A percentile compares a stretch with the other conserved stretches of the same genome.
These are phyloP conservation scores for Podospora fimiseda DNA, from an alignment of 495 filamentous ascomycete species.

Conservation along the genomic window DNA sequence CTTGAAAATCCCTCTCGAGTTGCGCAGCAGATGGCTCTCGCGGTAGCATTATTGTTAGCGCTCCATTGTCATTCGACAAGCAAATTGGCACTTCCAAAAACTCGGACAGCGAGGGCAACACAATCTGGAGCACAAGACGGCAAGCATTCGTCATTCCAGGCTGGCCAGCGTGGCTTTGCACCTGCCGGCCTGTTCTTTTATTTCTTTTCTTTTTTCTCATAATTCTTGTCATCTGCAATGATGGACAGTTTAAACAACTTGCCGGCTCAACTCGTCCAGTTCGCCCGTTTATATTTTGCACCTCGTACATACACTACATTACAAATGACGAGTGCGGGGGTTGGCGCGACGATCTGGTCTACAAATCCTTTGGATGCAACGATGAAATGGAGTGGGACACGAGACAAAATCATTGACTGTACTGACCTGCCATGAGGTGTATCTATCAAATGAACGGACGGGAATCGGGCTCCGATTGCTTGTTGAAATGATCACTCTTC, in stretches of 20 bases:
- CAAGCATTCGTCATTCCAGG: background rate
- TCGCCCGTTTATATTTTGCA: no score
- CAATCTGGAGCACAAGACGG: background rate
- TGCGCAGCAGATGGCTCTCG: background rate
- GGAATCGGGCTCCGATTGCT: no score
- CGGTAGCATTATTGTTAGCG: background rate
- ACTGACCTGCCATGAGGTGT: background rate
- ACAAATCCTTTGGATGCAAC: background rate
- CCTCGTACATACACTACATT: no score
- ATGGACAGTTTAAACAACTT: no score
- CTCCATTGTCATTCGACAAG: background rate
- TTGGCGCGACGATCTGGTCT: background rate
- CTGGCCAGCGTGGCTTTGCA: background rate
- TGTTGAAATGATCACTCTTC: no score
- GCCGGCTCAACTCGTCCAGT: no score
- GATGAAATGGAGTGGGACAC: background rate
- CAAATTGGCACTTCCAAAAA: background rate
- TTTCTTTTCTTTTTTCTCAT: background rate
- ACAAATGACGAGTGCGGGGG: background rate
- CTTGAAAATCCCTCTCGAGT: background rate
- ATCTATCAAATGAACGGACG: background rate
- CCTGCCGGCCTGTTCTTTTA: no score
- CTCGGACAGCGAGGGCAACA: background rate
- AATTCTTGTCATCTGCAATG: no score
- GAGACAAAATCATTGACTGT: background rate